Percentiles rank a stretch among this genome's conserved stretches.
Conservation (phyloP, 1,139 yeast genomes). For the Hanseniaspora sp. region DNA sequence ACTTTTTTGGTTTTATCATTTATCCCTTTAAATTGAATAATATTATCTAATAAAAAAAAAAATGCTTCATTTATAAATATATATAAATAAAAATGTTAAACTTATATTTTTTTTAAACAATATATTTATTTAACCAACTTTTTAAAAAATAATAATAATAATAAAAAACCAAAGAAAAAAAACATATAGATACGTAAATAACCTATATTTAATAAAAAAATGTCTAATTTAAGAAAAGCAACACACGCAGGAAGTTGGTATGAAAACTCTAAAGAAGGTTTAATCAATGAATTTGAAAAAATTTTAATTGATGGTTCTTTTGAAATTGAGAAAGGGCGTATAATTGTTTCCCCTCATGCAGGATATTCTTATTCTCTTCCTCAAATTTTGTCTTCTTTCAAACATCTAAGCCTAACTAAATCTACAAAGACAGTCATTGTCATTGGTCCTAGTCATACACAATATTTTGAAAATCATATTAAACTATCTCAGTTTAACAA, state of each 20-base stretch:
- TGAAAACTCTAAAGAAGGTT: conserved; percentile 34
- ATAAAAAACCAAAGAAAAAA: background rate
- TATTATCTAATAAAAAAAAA: no score
- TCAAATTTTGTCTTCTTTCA: conserved; percentile 67
- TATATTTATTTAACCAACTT: background rate
- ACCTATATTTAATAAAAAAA: conserved; percentile 18
- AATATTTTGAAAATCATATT: conserved; percentile 57
- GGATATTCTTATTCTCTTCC: conserved; percentile 78
- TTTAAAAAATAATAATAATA: background rate
- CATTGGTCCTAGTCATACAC: conserved; percentile 89
- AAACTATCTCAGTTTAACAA: conserved; percentile 42
- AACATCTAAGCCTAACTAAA: conserved; percentile 44
- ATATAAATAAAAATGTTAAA: background rate
- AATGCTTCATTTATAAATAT: background rate
- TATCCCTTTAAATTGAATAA: no score
- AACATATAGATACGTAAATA: background rate
- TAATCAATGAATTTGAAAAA: conserved; percentile 42
- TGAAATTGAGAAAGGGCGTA: conserved; percentile 45
- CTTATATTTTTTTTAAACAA: background rate
- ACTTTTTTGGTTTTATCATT: no score
- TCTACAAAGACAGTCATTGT: conserved; percentile 54
- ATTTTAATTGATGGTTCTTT: conserved; percentile 23
- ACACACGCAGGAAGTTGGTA: conserved; percentile 93
- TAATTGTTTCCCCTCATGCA: conserved; percentile 66
- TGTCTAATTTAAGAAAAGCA: conserved; percentile 43